Conservation (phyloP, 495 filamentous ascomycete species). For the Trichoderma reesei region DNA sequence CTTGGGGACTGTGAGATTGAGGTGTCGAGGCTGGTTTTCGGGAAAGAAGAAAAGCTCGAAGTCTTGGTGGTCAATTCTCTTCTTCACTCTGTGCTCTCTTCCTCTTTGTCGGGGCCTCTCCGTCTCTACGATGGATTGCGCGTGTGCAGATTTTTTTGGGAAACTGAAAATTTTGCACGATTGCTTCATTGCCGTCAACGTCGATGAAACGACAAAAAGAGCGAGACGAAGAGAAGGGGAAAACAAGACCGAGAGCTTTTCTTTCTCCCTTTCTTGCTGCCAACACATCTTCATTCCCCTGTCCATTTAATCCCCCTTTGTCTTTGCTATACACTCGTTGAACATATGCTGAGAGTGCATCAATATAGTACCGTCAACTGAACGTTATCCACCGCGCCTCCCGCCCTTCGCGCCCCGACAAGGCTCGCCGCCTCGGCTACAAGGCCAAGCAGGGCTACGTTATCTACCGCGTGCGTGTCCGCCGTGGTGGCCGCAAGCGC, state of each 20-base stretch:
- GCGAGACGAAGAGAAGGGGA: neutral
- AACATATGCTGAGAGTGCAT: conserved; percentile 99
- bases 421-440: conserved; percentile 98
- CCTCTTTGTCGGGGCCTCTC: neutral
- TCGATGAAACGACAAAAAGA: neutral
- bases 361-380: conserved; percentile 98
- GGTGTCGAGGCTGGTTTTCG: neutral
- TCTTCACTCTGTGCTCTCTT: neutral
- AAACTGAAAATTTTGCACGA: neutral
- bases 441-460: conserved; percentile 99
- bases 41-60: neutral
- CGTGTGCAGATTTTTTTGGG: neutral
- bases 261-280: neutral
- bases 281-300: neutral
- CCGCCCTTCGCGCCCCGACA: conserved; percentile 95
- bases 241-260: neutral
- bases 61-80: neutral
- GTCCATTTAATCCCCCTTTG: conserved; percentile 11
- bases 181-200: neutral
- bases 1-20: neutral
- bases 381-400: conserved; percentile 99
- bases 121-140: neutral
- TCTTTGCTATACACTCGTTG: conserved; percentile 97
- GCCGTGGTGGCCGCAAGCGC: conserved; percentile 93
- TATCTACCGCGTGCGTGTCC: conserved; percentile 96